Conservation (phyloP, 2,329 filamentous ascomycete species). For the Cadophora gregata region DNA sequence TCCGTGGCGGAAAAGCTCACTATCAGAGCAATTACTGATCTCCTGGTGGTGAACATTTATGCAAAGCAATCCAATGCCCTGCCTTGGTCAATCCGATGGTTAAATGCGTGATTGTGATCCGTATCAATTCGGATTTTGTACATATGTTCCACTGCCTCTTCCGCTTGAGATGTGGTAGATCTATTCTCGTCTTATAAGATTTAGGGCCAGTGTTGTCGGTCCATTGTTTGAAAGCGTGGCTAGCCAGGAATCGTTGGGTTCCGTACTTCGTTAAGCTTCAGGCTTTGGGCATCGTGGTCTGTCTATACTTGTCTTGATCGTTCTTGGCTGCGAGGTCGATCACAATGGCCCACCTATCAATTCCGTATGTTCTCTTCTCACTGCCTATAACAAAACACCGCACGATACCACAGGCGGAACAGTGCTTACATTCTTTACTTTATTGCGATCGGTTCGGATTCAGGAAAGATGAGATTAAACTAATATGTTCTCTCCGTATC, state of each 20-base stretch:
- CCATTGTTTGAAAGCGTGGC: not conserved
- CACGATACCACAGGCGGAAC: not conserved
- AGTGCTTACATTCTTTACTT: not conserved
- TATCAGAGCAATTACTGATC: not conserved
- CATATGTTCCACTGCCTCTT: not conserved
- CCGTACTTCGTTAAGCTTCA: no score
- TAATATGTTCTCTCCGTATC: no score
- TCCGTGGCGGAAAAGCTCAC: not conserved
- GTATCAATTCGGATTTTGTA: not conserved
- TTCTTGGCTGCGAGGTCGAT: not conserved
- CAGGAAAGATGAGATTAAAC: no score
- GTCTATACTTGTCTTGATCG: not conserved
- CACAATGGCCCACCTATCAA: not conserved
- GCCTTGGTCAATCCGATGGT: not conserved
- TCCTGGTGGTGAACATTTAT: not conserved
- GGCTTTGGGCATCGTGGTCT: not conserved
- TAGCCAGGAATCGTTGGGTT: not conserved
- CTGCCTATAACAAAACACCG: not conserved
- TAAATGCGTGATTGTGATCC: not conserved
- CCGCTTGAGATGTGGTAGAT: not conserved
- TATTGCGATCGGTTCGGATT: not conserved
- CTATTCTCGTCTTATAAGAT: conserved; percentile 6
- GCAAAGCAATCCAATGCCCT: not conserved
- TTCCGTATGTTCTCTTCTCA: not conserved
- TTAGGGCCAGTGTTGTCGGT: not conserved